Conservation (phyloP, 805 yeast genomes). For the Nakazawaea ambrosiae region DNA sequence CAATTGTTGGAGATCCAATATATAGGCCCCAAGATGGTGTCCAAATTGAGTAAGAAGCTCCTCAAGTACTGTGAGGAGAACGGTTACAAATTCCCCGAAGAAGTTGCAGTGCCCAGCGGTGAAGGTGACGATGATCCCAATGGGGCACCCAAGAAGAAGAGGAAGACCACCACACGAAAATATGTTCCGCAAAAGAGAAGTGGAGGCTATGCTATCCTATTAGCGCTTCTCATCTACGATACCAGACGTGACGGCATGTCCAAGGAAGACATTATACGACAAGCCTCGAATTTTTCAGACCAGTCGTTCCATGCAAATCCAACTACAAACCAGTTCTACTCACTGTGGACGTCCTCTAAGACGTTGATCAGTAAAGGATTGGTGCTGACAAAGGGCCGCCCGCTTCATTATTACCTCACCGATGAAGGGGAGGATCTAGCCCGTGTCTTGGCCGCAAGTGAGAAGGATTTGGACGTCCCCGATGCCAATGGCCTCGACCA, state of each 20-base stretch:
- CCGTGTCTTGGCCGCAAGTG: conserved; percentile 13
- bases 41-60: conserved; percentile 38
- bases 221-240: conserved; percentile 50
- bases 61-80: conserved; percentile 48
- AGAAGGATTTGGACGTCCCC: not conserved
- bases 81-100: conserved; percentile 37
- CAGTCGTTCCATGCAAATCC: conserved; percentile 54
- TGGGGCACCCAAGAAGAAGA: conserved; percentile 11
- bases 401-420: conserved; percentile 55
- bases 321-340: conserved; percentile 52
- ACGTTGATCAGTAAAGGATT: conserved; percentile 55
- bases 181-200: conserved; percentile 72
- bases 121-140: conserved; percentile 8
- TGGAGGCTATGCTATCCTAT: conserved; percentile 78
- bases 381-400: conserved; percentile 50
- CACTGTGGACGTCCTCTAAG: conserved; percentile 72
- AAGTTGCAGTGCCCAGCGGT: conserved; percentile 16
- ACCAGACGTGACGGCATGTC: conserved; percentile 47
- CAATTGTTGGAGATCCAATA: conserved; percentile 54
- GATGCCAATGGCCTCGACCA: not conserved
- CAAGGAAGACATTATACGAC: conserved; percentile 47
- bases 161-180: conserved; percentile 20
- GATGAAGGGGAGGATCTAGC: conserved; percentile 68
- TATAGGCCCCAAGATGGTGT: conserved; percentile 68
- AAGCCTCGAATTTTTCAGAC: conserved; percentile 51